Base-by-base conservation (phyloP, 2,329 filamentous ascomycete species). In the Pestalotiopsis sp. region DNA sequence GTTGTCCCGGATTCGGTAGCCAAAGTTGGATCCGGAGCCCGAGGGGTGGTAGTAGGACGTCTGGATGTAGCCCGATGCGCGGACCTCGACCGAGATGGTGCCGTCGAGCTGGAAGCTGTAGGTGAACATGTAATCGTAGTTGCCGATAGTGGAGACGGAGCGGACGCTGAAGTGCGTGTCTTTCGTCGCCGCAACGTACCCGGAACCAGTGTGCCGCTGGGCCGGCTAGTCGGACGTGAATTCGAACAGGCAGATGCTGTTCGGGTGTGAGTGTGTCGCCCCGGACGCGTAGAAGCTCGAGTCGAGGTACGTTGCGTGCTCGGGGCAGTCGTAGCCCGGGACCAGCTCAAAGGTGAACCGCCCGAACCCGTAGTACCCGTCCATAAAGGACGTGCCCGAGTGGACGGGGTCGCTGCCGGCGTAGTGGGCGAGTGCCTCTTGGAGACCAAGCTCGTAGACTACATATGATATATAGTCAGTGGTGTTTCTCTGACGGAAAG, bases 191-290 rank as follows among this genome's bases (percentile, higher is more conserved):
- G 80, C 78, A 1, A 84, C 81, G 68, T 84, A 81, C 4, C 76
- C 76, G 17, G 14, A 70, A 69, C 25, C 72, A 68, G 27, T 81
- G 73, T 89, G 87, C 0, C 87, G 80, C 64, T 82, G 81, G 1
- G 89, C 81, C 1, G 86, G 82, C 71, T 82, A 84, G 57, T 84
- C 84, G 0, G 83, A 77, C 17, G 84, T 83, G 66, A 79, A 82
- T 74, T 89, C 87, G 69, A 89, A 89, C 36, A 89, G 68, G 72
- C 88, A 91, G 57, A 90, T 82, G 68, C 82, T 84, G 74, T 86
- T 82, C 1, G 79, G 76, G 66, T 87, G 84, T 0, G 80, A 83
- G 68, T 81, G 78, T 0, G 82, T 83, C 1, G 78, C 82, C 68
- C 83, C 83, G 1, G 75, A 76, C 3, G 80, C 79, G 67, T 83